A percentile compares a stretch with the other conserved stretches of the same genome.
phyloP scores from a whole-genome alignment of 306 rosid genomes.

The Cucumis cinereus region DNA sequence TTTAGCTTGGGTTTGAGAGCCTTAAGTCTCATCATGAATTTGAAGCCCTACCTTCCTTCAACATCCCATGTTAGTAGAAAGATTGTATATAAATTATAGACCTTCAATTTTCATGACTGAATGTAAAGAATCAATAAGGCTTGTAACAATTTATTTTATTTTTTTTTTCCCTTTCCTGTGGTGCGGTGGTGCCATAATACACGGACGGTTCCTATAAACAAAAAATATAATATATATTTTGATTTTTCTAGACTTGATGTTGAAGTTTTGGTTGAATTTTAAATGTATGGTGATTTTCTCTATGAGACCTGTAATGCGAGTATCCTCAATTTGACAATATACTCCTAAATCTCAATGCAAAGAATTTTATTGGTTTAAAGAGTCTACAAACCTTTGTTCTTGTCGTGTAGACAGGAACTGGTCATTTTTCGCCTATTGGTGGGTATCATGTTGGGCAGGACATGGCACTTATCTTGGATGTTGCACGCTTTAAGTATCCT shows the following conservation, averaged over 20 bases:
- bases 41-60: too few relatives aligned
- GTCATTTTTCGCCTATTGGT: slow-evolving; percentile 97
- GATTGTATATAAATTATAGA: not conserved
- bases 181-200: not conserved
- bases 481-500: slow-evolving; percentile 96
- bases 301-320: not conserved
- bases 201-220: too few relatives aligned
- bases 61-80: too few relatives aligned
- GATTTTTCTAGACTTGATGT: not conserved
- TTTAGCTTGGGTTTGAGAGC: too few relatives aligned
- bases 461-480: slow-evolving; percentile 86
- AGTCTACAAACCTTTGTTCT: not conserved
- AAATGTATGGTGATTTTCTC: not conserved
- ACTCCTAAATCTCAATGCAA: not conserved
- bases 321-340: not conserved
- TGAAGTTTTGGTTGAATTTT: not conserved
- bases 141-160: not conserved
- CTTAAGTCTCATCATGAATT: too few relatives aligned
- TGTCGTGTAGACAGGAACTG: slow-evolving; percentile 64
- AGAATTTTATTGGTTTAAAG: not conserved
- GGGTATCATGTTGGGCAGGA: slow-evolving; percentile 77
- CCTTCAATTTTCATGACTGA: not conserved
- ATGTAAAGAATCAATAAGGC: not conserved
- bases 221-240: not conserved
- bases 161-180: not conserved